A percentile compares a stretch with the other conserved stretches of the same genome.
Evolutionary conservation across 441 rosid species (phyloP).

Genomic region (Rhodomyrtus psidioides): DNA sequence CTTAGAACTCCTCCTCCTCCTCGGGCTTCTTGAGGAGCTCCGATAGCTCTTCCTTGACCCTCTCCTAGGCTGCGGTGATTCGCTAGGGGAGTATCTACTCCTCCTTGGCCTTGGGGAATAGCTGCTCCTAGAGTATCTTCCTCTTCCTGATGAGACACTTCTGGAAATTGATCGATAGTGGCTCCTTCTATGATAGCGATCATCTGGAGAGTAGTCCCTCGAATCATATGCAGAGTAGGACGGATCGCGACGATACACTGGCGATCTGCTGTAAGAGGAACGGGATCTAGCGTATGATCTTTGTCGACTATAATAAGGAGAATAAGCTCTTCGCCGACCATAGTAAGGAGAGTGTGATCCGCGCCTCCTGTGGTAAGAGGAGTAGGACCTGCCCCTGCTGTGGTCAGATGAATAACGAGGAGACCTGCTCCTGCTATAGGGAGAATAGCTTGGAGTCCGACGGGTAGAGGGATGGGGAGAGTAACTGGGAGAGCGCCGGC

Average conservation of each 20-base stretch:
- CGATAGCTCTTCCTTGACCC: conserved; percentile 34
- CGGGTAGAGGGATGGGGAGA: conserved; percentile 26
- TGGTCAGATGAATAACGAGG: conserved; percentile 23
- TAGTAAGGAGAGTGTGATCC: conserved; percentile 30
- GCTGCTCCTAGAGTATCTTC: neutral
- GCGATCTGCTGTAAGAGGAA: conserved; percentile 38
- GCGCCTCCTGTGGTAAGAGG: conserved; percentile 27
- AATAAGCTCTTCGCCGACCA: conserved; percentile 24
- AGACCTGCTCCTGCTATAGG: conserved; percentile 37
- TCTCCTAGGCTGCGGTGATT: conserved; percentile 21
- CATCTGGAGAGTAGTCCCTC: conserved; percentile 27
- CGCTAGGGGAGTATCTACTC: conserved; percentile 25
- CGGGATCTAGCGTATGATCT: conserved; percentile 29
- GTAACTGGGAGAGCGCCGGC: conserved; percentile 27
- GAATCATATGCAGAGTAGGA: conserved; percentile 42
- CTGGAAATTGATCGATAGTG: conserved; percentile 4
- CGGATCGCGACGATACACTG: conserved; percentile 30
- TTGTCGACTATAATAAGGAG: conserved; percentile 24
- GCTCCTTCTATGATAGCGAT: conserved; percentile 8
- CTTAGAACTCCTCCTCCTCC: neutral
- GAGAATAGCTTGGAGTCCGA: conserved; percentile 39
- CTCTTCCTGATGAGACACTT: conserved; percentile 11
- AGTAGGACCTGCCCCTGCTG: conserved; percentile 31
- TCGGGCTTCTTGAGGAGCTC: conserved; percentile 34
- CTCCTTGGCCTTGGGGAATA: conserved; percentile 16